phyloP scores from a whole-genome alignment of 1,139 yeast genomes.

The Casaregolazyma suthepensis region DNA sequence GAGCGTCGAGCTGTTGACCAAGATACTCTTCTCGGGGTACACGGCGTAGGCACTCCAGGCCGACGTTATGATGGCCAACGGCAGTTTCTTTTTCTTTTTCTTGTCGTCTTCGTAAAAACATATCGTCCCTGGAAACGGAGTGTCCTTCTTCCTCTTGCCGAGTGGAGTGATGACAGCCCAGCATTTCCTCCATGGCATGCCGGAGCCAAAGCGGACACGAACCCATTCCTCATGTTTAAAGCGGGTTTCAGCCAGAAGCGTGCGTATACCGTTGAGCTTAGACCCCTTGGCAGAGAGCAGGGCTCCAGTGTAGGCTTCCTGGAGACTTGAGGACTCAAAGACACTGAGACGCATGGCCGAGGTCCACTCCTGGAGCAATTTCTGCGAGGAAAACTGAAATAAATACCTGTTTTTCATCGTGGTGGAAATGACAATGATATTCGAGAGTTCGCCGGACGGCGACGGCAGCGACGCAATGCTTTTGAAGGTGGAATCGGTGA shows the following conservation, averaged over 20 bases:
- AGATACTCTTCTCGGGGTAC: constrained; percentile 77
- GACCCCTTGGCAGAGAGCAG: constrained; percentile 83
- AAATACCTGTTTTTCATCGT: constrained; percentile 83
- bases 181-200: constrained; percentile 97
- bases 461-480: constrained; percentile 58
- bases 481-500: constrained; percentile 84
- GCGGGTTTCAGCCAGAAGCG: constrained; percentile 76
- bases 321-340: constrained; percentile 74
- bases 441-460: constrained; percentile 59
- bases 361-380: constrained; percentile 53
- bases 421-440: constrained; percentile 82
- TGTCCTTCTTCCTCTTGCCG: constrained; percentile 38
- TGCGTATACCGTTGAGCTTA: constrained; percentile 75
- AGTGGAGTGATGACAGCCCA: constrained; percentile 85
- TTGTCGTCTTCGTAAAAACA: constrained; percentile 36
- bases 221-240: constrained; percentile 93
- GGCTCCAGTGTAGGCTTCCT: constrained; percentile 95
- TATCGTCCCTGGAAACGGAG: constrained; percentile 34
- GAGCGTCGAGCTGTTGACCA: constrained; percentile 83
- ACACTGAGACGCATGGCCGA: constrained; percentile 73
- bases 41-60: constrained; percentile 81
- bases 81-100: constrained; percentile 53
- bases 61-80: constrained; percentile 71
- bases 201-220: constrained; percentile 88
- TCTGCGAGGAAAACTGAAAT: constrained; percentile 55